A percentile compares a stretch with the other conserved stretches of the same genome.
These are phyloP conservation scores for Russula ochroleuca DNA, from an alignment of 768 basidiomycete genomes.

Conservation along the genomic window DNA sequence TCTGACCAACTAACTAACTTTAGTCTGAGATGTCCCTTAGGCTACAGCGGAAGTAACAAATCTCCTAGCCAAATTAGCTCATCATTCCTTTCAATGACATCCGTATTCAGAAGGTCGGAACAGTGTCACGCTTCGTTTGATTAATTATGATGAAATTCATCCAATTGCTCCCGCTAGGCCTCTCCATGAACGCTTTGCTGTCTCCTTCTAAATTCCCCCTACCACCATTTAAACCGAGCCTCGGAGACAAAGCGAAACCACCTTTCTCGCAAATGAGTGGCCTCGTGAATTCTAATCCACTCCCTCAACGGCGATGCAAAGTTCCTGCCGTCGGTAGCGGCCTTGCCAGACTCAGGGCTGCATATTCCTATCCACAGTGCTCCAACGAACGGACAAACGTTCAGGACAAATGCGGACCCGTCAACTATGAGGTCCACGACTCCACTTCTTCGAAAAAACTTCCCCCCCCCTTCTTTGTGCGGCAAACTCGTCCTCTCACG, in stretches of 20 bases:
- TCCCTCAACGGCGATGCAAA: conserved; percentile 31
- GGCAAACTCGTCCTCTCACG: background rate
- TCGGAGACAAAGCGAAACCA: background rate
- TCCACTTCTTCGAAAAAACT: conserved; percentile 70
- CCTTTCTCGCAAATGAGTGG: background rate
- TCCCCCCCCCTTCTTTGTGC: background rate
- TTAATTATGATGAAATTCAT: background rate
- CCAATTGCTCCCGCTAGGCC: background rate
- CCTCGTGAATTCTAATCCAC: background rate
- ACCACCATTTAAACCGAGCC: background rate
- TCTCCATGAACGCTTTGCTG: background rate
- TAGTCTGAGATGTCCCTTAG: background rate
- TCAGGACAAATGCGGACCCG: conserved; percentile 30
- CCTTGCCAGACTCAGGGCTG: conserved; percentile 67
- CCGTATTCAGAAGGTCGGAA: too few relatives aligned
- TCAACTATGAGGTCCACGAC: conserved; percentile 61
- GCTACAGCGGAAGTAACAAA: conserved; percentile 1
- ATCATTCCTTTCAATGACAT: too few relatives aligned
- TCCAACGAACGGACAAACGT: conserved; percentile 28
- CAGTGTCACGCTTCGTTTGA: background rate
- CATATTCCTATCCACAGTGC: conserved; percentile 46
- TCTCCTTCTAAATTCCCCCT: background rate
- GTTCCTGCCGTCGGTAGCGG: conserved; percentile 72
- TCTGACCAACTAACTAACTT: conserved; percentile 5
- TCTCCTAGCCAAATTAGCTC: background rate